phyloP scores from a whole-genome alignment of 1,284 basidiomycete genomes.

The Rhodotorula glutinis region DNA sequence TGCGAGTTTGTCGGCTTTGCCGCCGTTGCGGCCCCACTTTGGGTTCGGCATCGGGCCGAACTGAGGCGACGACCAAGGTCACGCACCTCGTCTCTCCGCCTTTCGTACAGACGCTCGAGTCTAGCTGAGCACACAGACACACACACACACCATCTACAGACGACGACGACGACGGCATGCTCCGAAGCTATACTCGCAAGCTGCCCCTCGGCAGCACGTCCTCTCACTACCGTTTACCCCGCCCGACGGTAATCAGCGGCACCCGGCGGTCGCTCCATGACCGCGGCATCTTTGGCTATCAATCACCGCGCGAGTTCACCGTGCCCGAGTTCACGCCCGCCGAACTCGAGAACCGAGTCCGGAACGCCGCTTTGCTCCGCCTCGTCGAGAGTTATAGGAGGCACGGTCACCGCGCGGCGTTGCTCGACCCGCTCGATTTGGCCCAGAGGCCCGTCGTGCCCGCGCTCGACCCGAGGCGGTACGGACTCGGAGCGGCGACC shows the following conservation, averaged over 20 bases:
- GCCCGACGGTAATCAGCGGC: background rate
- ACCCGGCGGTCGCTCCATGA: constrained; percentile 10
- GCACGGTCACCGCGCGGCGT: constrained; percentile 73
- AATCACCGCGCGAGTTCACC: constrained; percentile 5
- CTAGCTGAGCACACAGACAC: background rate
- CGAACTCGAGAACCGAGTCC: constrained; percentile 69
- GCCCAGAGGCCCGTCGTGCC: constrained; percentile 78
- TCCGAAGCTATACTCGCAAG: background rate
- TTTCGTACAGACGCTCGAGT: background rate
- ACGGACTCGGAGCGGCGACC: constrained; percentile 70
- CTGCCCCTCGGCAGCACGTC: background rate
- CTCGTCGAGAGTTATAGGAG: constrained; percentile 81
- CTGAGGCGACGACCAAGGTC: too few relatives aligned
- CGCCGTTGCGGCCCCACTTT: too few relatives aligned
- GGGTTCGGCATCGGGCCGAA: too few relatives aligned
- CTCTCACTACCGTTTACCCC: background rate
- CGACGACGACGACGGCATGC: too few relatives aligned
- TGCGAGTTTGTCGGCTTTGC: too few relatives aligned
- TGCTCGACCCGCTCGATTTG: constrained; percentile 79
- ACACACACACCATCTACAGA: too few relatives aligned
- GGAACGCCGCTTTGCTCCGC: constrained; percentile 73
- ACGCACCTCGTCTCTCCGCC: background rate
- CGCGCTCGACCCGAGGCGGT: constrained; percentile 72
- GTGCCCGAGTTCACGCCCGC: constrained; percentile 53
- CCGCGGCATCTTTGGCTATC: constrained; percentile 22